Conservation (phyloP, 768 basidiomycete species). For the Hericium alpestre region DNA sequence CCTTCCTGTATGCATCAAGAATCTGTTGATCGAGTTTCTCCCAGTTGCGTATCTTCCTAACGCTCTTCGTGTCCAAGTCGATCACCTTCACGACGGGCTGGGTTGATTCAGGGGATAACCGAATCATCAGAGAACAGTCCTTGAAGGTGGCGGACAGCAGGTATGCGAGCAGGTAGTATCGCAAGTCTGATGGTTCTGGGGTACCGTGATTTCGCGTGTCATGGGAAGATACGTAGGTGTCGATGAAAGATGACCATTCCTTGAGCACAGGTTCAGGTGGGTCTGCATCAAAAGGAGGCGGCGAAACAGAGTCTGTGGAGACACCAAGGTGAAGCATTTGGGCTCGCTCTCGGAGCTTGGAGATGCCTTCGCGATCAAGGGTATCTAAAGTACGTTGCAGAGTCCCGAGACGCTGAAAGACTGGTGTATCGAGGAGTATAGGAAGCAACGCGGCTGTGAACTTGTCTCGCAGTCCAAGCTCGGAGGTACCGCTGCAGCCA, state of each 20-base stretch:
- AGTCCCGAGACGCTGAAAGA: background rate
- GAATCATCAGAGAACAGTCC: constrained; percentile 76
- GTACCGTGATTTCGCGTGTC: constrained; percentile 25
- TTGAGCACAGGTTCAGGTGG: constrained; percentile 42
- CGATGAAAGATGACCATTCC: constrained; percentile 60
- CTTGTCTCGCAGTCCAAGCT: background rate
- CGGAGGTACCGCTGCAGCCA: constrained; percentile 7
- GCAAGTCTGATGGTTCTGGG: constrained; percentile 34
- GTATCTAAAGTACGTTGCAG: constrained; percentile 8
- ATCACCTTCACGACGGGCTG: constrained; percentile 51
- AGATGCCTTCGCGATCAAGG: constrained; percentile 10
- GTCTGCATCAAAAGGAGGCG: too few relatives aligned
- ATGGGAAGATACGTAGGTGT: constrained; percentile 35
- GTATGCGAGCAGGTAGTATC: constrained; percentile 62
- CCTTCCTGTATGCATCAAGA: constrained; percentile 29
- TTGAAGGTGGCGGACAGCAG: constrained; percentile 91
- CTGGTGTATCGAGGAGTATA: background rate
- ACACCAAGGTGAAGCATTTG: background rate
- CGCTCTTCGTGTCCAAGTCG: constrained; percentile 77
- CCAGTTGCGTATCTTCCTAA: constrained; percentile 60
- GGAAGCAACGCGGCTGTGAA: background rate
- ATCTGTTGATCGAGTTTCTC: constrained; percentile 63
- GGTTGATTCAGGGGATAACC: constrained; percentile 22
- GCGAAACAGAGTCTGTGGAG: too few relatives aligned
- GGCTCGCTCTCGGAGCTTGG: background rate